Base-by-base conservation (phyloP, 2,329 filamentous ascomycete species). In the Colletotrichum musicola region DNA sequence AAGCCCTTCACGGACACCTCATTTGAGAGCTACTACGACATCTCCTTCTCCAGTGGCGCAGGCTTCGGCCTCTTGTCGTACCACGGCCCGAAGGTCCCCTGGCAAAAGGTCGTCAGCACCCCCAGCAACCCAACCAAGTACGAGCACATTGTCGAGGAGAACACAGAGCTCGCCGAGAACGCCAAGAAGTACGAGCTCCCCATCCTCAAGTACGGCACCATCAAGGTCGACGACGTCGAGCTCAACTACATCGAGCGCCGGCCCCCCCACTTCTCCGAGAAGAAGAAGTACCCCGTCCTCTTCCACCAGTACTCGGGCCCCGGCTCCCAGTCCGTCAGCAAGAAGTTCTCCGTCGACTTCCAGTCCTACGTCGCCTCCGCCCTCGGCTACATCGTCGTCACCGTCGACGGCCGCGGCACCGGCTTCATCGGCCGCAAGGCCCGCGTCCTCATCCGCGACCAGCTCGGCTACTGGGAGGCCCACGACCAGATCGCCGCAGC, bases 261-360 rank as follows among this genome's bases (percentile, higher is more conserved):
- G 0, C 96, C 96, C 6, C 92, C 95, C 1, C 92, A 97, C 79
- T 99, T 98, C 77, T 88, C 94, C 77, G 84, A 89, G 18, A 90
- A 89, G 74, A 95, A 93, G 81, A 90, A 92, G 76, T 98, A 99
- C 74, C 96, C 96, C 0, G 94, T 99, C 1, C 87, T 99, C 4
- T 99, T 99, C 85, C 92, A 93, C 75, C 91, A 98, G 68, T 99
- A 99, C 82, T 95, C 93, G 25, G 96, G 96, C 0, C 96, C 96
- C 0, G 93, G 92, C n/a, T 98, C 94, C 18, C 97, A 99, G 78
- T 88, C 88, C 7, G 96, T 99, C 2, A 85, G 88, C 74, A 95
- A 95, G 77, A 87, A 81, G 64, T 99, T 98, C 81, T 80, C 79
- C 10, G 89, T 99, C 68, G 93, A 98, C 77, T 99, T 97, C 78